Base-by-base conservation (phyloP, 768 basidiomycete species). In the Leccinum subgranulosum region DNA sequence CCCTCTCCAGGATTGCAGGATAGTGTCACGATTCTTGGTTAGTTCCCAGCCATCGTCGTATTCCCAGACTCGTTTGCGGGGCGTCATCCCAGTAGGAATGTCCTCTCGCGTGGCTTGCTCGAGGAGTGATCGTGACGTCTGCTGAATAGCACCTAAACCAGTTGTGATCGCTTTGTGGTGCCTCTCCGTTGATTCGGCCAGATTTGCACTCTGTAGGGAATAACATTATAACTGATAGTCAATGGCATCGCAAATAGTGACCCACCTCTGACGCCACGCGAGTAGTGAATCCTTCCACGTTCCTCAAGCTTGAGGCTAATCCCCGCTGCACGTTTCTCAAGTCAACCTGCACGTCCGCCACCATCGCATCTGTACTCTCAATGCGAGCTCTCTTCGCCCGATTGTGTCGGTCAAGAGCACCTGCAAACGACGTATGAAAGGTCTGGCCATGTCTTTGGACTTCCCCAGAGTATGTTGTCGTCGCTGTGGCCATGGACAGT, bases 51-150 rank as follows among this genome's bases (percentile, higher is more conserved):
- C 73, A 60, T 88, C 87, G 6, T 78, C 76, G 58, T 86, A 86
- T 58, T 86, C 76, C 84, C 88, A 88, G 29, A 73, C 71, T 31
- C 88, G 85, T 76, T 90, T 92, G 48, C 82, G 83, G 34, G 92
- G 92, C 3, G 92, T 94, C 54, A 74, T 73, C 6, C 92, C 92
- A 14, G 86, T 90, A 1, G 88, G 74, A 21, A 74, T 67, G 64
- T 93, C 92, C 54, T 84, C 83, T 55, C 75, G 80, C 8, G 81
- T 76, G 9, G 85, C 90, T 55, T 84, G 76, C 28, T 84, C 80
- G 7, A 78, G 67, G 21, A 92, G 72, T 14, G 76, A 72, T 29
- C 79, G 75, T 3, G 80, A 80, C 2, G 81, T 80, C 21, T 78
- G 74, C 46, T 81, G 80, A 21, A 89, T 69, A 5, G 76, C 69